A percentile compares a stretch with the other conserved stretches of the same genome.
Conservation (phyloP, 306 rosid species). For the Vigna radiata region DNA sequence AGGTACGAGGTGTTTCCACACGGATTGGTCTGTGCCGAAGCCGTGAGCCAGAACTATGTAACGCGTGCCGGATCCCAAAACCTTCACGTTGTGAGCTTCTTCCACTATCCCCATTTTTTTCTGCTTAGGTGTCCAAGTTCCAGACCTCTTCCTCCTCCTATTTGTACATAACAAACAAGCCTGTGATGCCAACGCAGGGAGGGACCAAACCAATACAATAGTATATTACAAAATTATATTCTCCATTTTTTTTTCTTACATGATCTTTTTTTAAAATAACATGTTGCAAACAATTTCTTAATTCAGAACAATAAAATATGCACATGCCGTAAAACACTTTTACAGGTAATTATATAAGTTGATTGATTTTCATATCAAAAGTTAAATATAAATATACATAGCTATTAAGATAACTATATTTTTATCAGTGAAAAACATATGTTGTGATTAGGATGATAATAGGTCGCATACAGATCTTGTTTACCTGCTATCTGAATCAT, state of each 20-base stretch:
- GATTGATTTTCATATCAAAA: too few relatives aligned
- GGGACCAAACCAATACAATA: background rate
- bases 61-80: conserved; percentile 48
- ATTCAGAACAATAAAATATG: too few relatives aligned
- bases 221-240: background rate
- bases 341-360: too few relatives aligned
- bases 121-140: background rate
- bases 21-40: conserved; percentile 55
- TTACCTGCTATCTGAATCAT: too few relatives aligned
- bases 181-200: background rate
- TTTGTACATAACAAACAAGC: background rate
- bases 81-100: conserved; percentile 56
- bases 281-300: background rate
- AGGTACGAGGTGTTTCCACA: conserved; percentile 60
- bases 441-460: too few relatives aligned
- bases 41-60: conserved; percentile 55
- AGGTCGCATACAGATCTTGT: too few relatives aligned
- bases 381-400: too few relatives aligned
- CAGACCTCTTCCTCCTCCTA: background rate
- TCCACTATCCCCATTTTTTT: conserved; percentile 51
- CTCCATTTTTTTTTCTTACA: background rate
- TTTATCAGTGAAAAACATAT: too few relatives aligned
- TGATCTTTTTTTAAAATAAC: background rate
- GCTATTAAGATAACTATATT: too few relatives aligned
- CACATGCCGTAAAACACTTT: too few relatives aligned